phyloP scores from a whole-genome alignment of 371 early-diverging fungal genomes.

The Apophysomyces sp. region DNA sequence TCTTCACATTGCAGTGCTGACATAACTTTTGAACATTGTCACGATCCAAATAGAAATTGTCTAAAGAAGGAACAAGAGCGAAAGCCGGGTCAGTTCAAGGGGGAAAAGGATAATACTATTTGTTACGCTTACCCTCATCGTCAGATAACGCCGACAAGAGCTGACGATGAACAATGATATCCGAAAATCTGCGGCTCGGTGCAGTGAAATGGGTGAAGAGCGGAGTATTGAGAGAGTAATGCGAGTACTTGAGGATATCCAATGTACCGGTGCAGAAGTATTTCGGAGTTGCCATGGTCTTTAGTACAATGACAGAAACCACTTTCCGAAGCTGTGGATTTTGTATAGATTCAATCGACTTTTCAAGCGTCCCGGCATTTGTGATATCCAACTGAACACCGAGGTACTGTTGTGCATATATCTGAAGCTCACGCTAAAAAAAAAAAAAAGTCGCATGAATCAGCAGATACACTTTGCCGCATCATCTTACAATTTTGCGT shows the following conservation, averaged over 20 bases:
- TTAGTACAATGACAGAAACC: constrained; percentile 64
- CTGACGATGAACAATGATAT: constrained; percentile 93
- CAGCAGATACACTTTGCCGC: too few species aligned
- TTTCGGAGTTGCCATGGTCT: constrained; percentile 81
- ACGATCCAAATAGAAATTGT: constrained; percentile 54
- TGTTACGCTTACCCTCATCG: constrained; percentile 10
- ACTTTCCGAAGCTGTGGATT: constrained; percentile 48
- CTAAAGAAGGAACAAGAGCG: too few species aligned
- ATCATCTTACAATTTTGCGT: constrained; percentile 35
- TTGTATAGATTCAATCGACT: constrained; percentile 65
- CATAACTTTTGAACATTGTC: constrained; percentile 55
- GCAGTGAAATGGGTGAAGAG: constrained; percentile 92
- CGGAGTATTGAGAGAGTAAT: constrained; percentile 76
- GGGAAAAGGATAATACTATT: too few species aligned
- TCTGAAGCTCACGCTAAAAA: constrained; percentile 48
- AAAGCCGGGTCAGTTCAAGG: too few species aligned
- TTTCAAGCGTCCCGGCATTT: constrained; percentile 58
- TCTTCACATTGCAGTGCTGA: constrained; percentile 74
- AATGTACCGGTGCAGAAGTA: constrained; percentile 85
- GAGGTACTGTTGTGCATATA: constrained; percentile 48
- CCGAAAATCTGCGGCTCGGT: constrained; percentile 94
- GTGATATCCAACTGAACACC: constrained; percentile 50
- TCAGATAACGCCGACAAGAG: constrained; percentile 34
- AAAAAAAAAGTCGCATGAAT: not conserved
- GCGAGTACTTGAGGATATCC: constrained; percentile 62